Evolutionary conservation across 176 grass and related monocot species (phyloP), one percentile per base, ranked within the genome.

Genomic region (Triticum urartu): DNA sequence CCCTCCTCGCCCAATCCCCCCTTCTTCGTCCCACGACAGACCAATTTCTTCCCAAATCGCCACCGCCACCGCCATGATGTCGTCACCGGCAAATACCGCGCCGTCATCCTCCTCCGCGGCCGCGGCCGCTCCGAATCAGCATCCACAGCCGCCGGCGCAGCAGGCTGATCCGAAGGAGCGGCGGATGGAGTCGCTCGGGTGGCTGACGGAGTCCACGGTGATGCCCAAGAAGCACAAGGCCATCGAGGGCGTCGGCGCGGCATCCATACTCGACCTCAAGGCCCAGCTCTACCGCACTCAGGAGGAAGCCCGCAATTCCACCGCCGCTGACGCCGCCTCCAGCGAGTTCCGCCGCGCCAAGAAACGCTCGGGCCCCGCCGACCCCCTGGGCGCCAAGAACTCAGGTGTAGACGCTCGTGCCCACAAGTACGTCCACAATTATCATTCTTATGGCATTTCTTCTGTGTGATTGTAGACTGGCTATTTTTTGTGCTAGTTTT

Each of bases 161-260:
- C 72, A 81, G 74, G 61, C 3, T 9, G 87, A 10, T 3, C 35
- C 47, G 78, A 92, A 30, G 87, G 85, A 88, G 73, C 81, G 78
- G 70, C 74, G 97, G 81, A 85, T 88, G 90, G 97, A 96, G 60
- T 99, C 97, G 52, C 86, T 96, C 80, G 97, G 97, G 83, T 99
- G 97, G 97, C 92, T 99, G 28, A 96, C 94, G 87, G 97, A 99
- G 83, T 99, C 97, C 25, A 43, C 90, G 40, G 81, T 99, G 86
- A 96, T 96, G 97, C 97, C 97, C 20, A 99, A 94, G 94, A 99
- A 99, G 83, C 94, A 93, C 94, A 95, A 91, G 87, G 89, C 90
- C 61, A 99, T 99, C 88, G 94, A 99, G 81, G 97, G 97, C 24
- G 97, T 99, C 32, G 87, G 97, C 32, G 94, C 97, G 25, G 88